Evolutionary conservation across 768 basidiomycete species (phyloP).

Genomic region (Suillus subluteus): DNA sequence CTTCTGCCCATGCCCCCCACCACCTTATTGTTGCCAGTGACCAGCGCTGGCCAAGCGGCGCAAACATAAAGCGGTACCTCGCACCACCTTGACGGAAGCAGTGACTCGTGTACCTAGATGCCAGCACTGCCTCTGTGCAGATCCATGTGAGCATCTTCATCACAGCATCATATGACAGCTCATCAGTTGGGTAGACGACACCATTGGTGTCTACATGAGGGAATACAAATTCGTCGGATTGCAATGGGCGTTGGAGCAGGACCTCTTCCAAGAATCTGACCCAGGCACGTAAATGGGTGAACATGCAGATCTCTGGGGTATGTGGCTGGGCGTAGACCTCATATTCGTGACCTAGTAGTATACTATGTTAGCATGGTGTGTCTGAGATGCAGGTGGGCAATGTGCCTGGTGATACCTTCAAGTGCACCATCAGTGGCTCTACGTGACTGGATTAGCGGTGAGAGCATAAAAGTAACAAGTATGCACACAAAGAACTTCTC

Average conservation of each 20-base stretch:
- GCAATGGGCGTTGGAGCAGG: neutral
- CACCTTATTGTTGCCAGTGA: constrained; percentile 36
- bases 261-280: constrained; percentile 31
- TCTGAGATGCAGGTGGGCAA: too few species aligned
- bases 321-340: constrained; percentile 20
- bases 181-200: constrained; percentile 24
- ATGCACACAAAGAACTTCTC: constrained; percentile 83
- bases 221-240: constrained; percentile 35
- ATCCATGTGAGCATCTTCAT: constrained; percentile 16
- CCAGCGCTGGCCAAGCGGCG: constrained; percentile 40
- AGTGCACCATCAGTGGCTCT: constrained; percentile 59
- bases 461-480: constrained; percentile 9
- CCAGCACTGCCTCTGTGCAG: constrained; percentile 20
- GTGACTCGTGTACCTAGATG: constrained; percentile 34
- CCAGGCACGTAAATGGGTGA: constrained; percentile 32
- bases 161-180: constrained; percentile 19
- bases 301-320: constrained; percentile 37
- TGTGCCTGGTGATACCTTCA: too few species aligned
- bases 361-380: too few species aligned
- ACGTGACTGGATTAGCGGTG: constrained; percentile 20
- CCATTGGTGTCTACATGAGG: constrained; percentile 32
- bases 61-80: constrained; percentile 44
- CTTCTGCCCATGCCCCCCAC: constrained; percentile 41
- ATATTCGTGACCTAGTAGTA: neutral
- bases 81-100: constrained; percentile 41